phyloP scores from a whole-genome alignment of 768 basidiomycete species.

The Gautieria morchelliformis region DNA sequence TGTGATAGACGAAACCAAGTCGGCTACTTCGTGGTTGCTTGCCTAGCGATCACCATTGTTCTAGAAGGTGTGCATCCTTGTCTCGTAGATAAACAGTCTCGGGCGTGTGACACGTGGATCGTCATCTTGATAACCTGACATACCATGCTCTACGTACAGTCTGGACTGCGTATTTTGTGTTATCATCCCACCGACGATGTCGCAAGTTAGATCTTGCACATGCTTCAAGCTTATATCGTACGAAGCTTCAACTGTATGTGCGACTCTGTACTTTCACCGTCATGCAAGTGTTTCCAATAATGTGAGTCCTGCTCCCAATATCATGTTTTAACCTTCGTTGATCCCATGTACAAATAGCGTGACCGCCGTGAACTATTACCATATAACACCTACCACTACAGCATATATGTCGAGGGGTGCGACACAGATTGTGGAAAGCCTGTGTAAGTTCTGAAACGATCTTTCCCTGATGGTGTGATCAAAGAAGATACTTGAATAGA shows the following conservation, averaged over 20 bases:
- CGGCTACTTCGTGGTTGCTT: background rate
- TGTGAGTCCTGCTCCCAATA: background rate
- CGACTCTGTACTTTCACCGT: background rate
- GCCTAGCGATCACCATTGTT: background rate
- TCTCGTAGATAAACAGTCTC: background rate
- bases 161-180: background rate
- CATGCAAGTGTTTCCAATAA: background rate
- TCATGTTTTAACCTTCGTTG: too few species aligned
- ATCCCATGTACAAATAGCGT: background rate
- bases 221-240: too few species aligned
- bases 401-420: background rate
- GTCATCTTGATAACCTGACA: background rate
- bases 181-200: background rate
- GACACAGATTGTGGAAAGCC: background rate
- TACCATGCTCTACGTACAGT: background rate
- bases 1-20: background rate
- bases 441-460: background rate
- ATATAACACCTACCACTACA: too few species aligned
- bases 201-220: background rate
- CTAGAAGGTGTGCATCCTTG: background rate
- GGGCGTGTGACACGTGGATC: too few species aligned
- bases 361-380: background rate
- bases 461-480: too few species aligned
- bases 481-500: background rate
- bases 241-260: too few species aligned